These are phyloP conservation scores for Microdochium bolleyi DNA, from an alignment of 2,329 filamentous ascomycete species.

Conservation along the genomic window DNA sequence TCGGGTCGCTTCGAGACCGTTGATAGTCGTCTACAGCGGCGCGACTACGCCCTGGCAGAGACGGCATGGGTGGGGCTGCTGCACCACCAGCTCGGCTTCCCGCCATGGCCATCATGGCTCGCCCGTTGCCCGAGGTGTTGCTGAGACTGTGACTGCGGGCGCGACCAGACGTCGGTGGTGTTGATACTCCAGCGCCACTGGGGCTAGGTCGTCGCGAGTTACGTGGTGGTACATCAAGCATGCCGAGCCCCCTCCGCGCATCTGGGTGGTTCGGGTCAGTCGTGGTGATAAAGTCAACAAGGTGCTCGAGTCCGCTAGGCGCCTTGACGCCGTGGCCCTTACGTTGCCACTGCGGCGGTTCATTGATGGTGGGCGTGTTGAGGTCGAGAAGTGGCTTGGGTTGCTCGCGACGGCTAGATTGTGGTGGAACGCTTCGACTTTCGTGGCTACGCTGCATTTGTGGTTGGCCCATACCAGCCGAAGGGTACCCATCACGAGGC, in stretches of 20 bases:
- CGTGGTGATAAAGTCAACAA: slow-evolving; percentile 19
- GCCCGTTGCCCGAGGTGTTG: neutral
- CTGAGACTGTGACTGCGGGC: neutral
- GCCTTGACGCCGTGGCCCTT: slow-evolving; percentile 20
- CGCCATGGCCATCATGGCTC: neutral
- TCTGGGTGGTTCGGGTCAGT: slow-evolving; percentile 7
- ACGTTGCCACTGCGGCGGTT: slow-evolving; percentile 19
- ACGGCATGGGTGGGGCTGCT: neutral
- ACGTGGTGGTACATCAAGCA: neutral
- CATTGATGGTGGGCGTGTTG: slow-evolving; percentile 12
- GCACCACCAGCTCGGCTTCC: neutral
- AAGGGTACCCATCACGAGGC: neutral
- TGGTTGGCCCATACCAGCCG: neutral
- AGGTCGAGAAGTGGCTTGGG: slow-evolving; percentile 20
- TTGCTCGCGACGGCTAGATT: slow-evolving; percentile 13
- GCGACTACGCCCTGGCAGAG: neutral
- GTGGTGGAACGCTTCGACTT: neutral
- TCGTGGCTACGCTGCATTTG: neutral
- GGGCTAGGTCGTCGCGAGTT: slow-evolving; percentile 3
- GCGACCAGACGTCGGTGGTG: neutral
- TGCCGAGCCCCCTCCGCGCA: neutral
- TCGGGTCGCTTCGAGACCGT: slow-evolving; percentile 9
- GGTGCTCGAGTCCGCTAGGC: slow-evolving; percentile 18
- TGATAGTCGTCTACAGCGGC: neutral
- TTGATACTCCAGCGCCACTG: slow-evolving; percentile 1